Evolutionary conservation across 2,329 filamentous ascomycete genomes (phyloP).

Genomic region (Paramyrothecium sp.): DNA sequence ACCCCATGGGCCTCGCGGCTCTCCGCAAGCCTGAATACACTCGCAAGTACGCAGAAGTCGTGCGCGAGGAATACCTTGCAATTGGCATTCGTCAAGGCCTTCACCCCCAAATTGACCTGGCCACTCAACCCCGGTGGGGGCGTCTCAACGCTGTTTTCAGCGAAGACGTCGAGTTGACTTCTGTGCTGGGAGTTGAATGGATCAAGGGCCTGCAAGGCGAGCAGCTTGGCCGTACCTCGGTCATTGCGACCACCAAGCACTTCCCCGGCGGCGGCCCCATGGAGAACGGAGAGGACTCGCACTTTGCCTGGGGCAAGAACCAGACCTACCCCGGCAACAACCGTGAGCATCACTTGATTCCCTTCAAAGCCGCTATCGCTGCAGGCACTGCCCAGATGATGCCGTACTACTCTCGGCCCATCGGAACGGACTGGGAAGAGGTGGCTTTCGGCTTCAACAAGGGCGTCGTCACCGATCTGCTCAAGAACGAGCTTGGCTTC

Average conservation of each 20-base stretch:
- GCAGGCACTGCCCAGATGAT: conserved; percentile 50
- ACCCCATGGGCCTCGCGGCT: conserved; percentile 46
- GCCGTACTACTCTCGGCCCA: conserved; percentile 48
- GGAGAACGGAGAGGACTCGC: conserved; percentile 47
- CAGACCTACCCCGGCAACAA: conserved; percentile 49
- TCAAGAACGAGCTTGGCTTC: conserved; percentile 45
- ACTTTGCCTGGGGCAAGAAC: conserved; percentile 48
- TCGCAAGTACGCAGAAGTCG: conserved; percentile 44
- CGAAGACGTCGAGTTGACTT: conserved; percentile 40
- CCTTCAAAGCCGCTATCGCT: conserved; percentile 48
- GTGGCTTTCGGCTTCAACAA: conserved; percentile 51
- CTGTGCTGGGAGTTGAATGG: conserved; percentile 35
- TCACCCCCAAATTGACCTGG: conserved; percentile 48
- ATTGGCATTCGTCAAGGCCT: conserved; percentile 41
- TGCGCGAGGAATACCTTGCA: conserved; percentile 40
- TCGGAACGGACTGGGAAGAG: conserved; percentile 41
- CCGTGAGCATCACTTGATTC: conserved; percentile 47
- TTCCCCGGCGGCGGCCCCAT: conserved; percentile 49
- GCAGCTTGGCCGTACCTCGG: conserved; percentile 34
- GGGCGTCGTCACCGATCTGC: conserved; percentile 44
- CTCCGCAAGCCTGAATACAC: conserved; percentile 40
- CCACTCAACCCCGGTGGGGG: conserved; percentile 49
- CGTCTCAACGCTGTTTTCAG: conserved; percentile 42
- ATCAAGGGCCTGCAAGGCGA: conserved; percentile 44
- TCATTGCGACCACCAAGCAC: conserved; percentile 49